Base-by-base conservation (phyloP, 2,329 filamentous ascomycete genomes). In the Colletotrichum shisoi region DNA sequence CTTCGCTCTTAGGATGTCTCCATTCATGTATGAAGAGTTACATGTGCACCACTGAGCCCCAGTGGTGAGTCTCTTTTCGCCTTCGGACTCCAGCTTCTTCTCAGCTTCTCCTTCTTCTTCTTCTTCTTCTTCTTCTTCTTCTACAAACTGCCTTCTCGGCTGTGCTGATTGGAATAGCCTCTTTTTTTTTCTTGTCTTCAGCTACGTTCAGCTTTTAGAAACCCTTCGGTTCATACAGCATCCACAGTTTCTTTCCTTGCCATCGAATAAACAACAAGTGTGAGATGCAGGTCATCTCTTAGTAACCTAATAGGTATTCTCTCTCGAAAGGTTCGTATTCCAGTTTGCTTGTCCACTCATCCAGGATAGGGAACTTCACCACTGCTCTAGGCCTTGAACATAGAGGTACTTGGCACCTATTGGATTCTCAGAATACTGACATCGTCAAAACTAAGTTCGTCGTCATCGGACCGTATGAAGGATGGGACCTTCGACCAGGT, bases 401-500 rank as follows among this genome's bases (percentile, higher is more conserved):
- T 39, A 34, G 42, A 39, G 4, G 4, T 24, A 15, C 37, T 39
- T 13, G 39, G 11, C 17, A 37, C 19, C 46, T 15, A 42, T 31
- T 19, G 21, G 19, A 6, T 48, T 19, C 5, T 4, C 17, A 19
- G 31, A 42, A 12, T 37, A 63, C 60, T 67, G 27, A 67, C 64
- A n/a, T 15, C 21, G 44, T 11, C 31, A 53, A 67, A 46, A 63
- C 34, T 49, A 42, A 54, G 63, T 58, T 42, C 21, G 45, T 31
- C 52, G 40, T 42, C 48, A 27, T 21, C 45, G 31, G 60, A 57
- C 24, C 69, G 67, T 63, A 70, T 70, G 69, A 70, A 70, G 63
- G 67, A 70, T 70, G 69, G 69, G 69, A 70, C 53, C 63, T 63
- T 62, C 48, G 64, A 48, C 51, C 63, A 70, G 61, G 69, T 68